Percentiles rank a stretch among this genome's conserved stretches.
These are phyloP conservation scores for Heliosperma pusillum DNA, from an alignment of 148 eudicot genomes.

Conservation along the genomic window DNA sequence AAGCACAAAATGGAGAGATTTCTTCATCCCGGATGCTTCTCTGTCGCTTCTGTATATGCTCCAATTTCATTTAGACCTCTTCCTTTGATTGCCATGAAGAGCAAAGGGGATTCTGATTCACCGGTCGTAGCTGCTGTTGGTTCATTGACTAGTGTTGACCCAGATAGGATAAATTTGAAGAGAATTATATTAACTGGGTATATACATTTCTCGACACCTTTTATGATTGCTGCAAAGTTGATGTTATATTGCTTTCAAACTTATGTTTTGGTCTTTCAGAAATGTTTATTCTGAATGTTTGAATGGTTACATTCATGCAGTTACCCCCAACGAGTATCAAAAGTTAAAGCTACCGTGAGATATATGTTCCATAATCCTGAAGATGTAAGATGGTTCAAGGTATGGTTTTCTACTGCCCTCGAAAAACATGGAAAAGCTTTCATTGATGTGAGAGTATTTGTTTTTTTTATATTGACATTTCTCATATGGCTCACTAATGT, in stretches of 20 bases:
- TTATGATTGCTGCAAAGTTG: background rate
- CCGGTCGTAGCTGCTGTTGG: constrained; percentile 81
- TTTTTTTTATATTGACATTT: background rate
- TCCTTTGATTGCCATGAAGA: constrained; percentile 74
- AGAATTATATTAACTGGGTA: constrained; percentile 91
- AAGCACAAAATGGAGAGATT: constrained; percentile 98
- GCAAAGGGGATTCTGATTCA: constrained; percentile 32
- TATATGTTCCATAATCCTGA: constrained; percentile 96
- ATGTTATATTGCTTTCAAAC: background rate
- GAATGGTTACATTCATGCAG: constrained; percentile 41
- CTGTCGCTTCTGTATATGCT: constrained; percentile 84
- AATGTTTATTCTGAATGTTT: background rate
- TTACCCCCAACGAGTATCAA: constrained; percentile 95
- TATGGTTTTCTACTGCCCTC: constrained; percentile 28
- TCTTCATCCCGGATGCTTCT: constrained; percentile 85
- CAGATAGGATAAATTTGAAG: constrained; percentile 82
- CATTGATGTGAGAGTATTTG: too few relatives aligned
- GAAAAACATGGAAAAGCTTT: background rate
- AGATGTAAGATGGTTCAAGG: constrained; percentile 99
- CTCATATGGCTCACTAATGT: too few relatives aligned
- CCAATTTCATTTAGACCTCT: constrained; percentile 85
- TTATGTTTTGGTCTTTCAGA: background rate
- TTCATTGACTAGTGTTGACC: constrained; percentile 63
- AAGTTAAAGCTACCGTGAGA: constrained; percentile 74
- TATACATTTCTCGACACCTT: constrained; percentile 7